phyloP scores from a whole-genome alignment of 768 basidiomycete genomes.

The Auricularia heimuer region DNA sequence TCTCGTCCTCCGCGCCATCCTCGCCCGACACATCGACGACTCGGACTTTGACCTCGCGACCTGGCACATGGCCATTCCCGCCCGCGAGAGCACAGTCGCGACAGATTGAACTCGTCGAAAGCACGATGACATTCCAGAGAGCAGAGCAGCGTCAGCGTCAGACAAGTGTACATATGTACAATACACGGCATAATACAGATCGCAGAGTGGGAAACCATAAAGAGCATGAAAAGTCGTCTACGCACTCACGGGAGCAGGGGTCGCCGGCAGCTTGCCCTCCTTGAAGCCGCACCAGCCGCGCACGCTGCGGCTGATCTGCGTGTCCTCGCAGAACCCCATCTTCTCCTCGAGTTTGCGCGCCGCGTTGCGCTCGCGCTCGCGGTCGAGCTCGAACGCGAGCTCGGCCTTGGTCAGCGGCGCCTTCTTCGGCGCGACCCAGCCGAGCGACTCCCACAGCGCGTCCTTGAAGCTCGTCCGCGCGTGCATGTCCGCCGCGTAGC shows the following conservation, averaged over 20 bases:
- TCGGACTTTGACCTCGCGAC: not conserved
- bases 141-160: too few species aligned
- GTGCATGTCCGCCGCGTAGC: conserved; percentile 1
- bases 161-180: too few species aligned
- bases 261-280: not conserved
- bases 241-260: too few species aligned
- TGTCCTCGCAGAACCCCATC: not conserved
- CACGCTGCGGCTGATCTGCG: not conserved
- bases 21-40: not conserved
- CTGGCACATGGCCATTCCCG: not conserved
- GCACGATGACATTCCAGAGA: too few species aligned
- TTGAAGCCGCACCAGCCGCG: not conserved
- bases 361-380: conserved; percentile 1
- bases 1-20: not conserved
- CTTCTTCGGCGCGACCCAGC: not conserved
- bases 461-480: not conserved
- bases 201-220: too few species aligned
- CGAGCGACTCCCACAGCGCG: not conserved
- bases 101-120: too few species aligned
- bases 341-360: not conserved
- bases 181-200: too few species aligned
- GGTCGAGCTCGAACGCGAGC: conserved; percentile 2
- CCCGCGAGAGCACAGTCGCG: too few species aligned
- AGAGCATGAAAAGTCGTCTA: too few species aligned
- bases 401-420: conserved; percentile 2